phyloP scores from a whole-genome alignment of 2,329 filamentous ascomycete genomes.

The Dryadomyces quercus-mongolicae region DNA sequence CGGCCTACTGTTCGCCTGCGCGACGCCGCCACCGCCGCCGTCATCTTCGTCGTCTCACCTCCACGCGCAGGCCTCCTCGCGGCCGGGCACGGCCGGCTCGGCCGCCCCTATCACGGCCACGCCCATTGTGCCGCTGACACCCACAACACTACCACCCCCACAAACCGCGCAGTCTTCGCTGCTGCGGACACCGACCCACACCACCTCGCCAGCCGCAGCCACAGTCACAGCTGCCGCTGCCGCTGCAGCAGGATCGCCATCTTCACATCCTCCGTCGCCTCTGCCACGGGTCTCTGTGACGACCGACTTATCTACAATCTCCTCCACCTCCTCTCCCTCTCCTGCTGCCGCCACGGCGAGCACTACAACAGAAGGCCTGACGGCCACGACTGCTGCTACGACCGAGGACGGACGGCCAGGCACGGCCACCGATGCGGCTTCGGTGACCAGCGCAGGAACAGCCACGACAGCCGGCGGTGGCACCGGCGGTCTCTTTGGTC shows the following conservation, averaged over 20 bases:
- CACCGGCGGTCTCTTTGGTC: conserved; percentile 12
- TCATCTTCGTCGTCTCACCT: no score
- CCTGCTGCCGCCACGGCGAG: background rate
- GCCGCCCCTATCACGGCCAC: background rate
- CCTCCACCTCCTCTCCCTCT: background rate
- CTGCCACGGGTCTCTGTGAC: no score
- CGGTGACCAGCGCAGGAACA: conserved; percentile 5
- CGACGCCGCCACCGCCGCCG: conserved; percentile 30
- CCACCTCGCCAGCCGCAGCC: no score
- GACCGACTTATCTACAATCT: no score
- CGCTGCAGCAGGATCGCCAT: background rate
- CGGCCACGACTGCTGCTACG: no score
- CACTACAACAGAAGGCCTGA: conserved; percentile 7
- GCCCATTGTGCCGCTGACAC: background rate
- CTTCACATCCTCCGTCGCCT: no score
- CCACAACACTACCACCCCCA: no score
- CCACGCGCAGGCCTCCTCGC: background rate
- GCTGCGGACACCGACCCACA: background rate
- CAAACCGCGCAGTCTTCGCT: background rate
- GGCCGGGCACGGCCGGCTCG: background rate
- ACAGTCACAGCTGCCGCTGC: background rate
- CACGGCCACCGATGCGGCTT: conserved; percentile 6
- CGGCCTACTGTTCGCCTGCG: conserved; percentile 49
- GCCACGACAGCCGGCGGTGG: conserved; percentile 30
- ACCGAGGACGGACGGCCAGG: background rate